Conservation (phyloP, 805 yeast species). For the Lipomyces yamanashiensis region DNA sequence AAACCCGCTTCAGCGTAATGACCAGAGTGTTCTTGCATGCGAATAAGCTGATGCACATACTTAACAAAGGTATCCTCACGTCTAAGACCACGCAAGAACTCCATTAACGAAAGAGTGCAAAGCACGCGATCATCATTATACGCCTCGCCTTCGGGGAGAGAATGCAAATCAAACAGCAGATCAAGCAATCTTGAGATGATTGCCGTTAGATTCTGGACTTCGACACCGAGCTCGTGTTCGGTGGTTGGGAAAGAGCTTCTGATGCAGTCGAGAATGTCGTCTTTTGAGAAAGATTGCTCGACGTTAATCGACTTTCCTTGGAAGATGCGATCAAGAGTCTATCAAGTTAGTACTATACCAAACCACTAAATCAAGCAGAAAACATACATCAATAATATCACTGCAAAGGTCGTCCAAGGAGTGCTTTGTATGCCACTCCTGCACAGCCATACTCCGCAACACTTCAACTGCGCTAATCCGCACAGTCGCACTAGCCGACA, state of each 20-base stretch:
- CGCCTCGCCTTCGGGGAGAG: conserved; percentile 79
- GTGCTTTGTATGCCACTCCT: conserved; percentile 60
- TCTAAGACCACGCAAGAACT: conserved; percentile 75
- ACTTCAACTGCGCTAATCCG: conserved; percentile 66
- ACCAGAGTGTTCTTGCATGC: conserved; percentile 60
- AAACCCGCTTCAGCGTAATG: conserved; percentile 84
- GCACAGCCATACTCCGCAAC: conserved; percentile 71
- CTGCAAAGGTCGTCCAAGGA: conserved; percentile 18
- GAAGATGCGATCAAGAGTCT: conserved; percentile 69
- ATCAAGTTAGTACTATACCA: conserved; percentile 7
- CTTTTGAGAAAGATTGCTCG: conserved; percentile 59
- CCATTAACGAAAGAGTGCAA: conserved; percentile 74
- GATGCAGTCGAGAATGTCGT: conserved; percentile 56
- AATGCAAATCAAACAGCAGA: conserved; percentile 66
- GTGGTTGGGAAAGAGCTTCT: conserved; percentile 58
- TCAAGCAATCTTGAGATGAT: conserved; percentile 58
- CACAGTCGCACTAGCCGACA: conserved; percentile 67
- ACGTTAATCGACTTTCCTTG: conserved; percentile 53
- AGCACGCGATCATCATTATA: conserved; percentile 86
- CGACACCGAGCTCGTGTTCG: conserved; percentile 54
- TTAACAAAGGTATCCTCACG: conserved; percentile 79
- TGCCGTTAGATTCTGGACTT: conserved; percentile 53
- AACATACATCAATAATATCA: conserved; percentile 30
- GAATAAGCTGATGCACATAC: conserved; percentile 76
- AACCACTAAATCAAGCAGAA: not conserved